Evolutionary conservation across 2,329 filamentous ascomycete genomes (phyloP), one percentile per base, ranked within the genome.

Genomic region (Arachnopeziza araneosa): DNA sequence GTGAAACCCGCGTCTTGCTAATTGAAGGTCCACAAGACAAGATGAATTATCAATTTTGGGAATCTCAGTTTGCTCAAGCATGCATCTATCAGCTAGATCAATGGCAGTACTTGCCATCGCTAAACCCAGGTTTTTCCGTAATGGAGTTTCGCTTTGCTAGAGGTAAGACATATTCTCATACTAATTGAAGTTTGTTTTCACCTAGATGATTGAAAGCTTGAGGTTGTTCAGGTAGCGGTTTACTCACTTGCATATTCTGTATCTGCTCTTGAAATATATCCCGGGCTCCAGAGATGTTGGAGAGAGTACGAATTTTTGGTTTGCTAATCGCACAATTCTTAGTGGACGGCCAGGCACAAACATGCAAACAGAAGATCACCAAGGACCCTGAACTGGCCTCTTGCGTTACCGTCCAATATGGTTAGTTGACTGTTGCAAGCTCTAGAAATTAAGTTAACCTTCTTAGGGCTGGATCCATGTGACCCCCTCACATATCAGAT

Each of bases 141-240:
- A 57, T 64, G 54, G 61, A 64, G 22, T 58, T 64, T 4, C 23
- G 52, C 1, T 64, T 64, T 36, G 22, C 52, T n/a, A 36, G 59
- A n/a, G 36, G 36, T 44, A 44, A 19, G 36, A 17, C 36, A 3
- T 7, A 44, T 14, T 14, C 26, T 44, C 36, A 44, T 44, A 32
- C 30, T 44, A 44, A 44, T 2, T 44, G 6, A 4, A 44, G 36
- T 44, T n/a, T 44, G 17, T 44, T 19, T 44, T 19, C 36, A 9
- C 17, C 17, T 4, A 44, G 36, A 44, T 8, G 12, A 3, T 12
- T 44, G 10, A 14, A 17, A 7, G 6, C 17, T 44, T 4, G 17
- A 44, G 17, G 36, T 32, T 32, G 14, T 7, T 32, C 14, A 7
- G 14, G 14, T 7, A 32, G 36, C 17, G 4, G 17, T 14, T 8